A percentile compares a stretch with the other conserved stretches of the same genome.
phyloP scores from a whole-genome alignment of 2,329 filamentous ascomycete genomes.

The Botryosphaeria dothidea region DNA sequence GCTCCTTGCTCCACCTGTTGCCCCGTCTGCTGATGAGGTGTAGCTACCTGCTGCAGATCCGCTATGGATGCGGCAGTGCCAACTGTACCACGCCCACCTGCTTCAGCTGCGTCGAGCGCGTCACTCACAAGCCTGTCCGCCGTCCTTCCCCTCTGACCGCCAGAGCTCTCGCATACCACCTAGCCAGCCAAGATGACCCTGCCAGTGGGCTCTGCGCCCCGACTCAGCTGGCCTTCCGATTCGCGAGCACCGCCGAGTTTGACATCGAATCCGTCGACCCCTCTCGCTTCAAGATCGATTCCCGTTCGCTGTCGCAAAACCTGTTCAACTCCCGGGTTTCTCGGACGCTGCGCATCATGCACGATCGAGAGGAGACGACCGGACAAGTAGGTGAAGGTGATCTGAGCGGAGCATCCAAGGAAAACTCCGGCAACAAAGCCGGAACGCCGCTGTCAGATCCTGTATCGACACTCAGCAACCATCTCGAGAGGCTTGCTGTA shows the following conservation, averaged over 20 bases:
- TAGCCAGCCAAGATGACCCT: conserved; percentile 78
- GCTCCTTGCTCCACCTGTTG: conserved; percentile 15
- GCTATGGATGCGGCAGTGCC: conserved; percentile 71
- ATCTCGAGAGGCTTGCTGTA: background rate
- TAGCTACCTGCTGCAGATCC: conserved; percentile 80
- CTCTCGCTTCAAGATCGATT: conserved; percentile 40
- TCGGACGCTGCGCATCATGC: background rate
- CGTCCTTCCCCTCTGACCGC: conserved; percentile 81
- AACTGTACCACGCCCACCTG: conserved; percentile 76
- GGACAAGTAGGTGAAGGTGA: background rate
- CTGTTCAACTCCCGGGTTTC: conserved; percentile 44
- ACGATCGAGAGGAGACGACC: background rate
- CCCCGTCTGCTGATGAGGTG: conserved; percentile 5
- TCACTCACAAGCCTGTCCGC: conserved; percentile 69
- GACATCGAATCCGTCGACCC: conserved; percentile 22
- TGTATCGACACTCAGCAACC: background rate
- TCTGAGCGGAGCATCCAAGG: background rate
- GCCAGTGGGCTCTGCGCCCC: conserved; percentile 66
- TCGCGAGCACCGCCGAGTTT: conserved; percentile 19
- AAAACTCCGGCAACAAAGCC: background rate
- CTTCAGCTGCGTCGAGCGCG: conserved; percentile 72
- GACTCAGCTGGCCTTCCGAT: background rate
- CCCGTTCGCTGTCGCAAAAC: conserved; percentile 63
- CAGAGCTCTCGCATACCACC: conserved; percentile 74
- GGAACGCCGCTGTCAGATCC: background rate